These are phyloP conservation scores for Phlebiopsis flavidoalba DNA, from an alignment of 768 basidiomycete genomes.

Conservation along the genomic window DNA sequence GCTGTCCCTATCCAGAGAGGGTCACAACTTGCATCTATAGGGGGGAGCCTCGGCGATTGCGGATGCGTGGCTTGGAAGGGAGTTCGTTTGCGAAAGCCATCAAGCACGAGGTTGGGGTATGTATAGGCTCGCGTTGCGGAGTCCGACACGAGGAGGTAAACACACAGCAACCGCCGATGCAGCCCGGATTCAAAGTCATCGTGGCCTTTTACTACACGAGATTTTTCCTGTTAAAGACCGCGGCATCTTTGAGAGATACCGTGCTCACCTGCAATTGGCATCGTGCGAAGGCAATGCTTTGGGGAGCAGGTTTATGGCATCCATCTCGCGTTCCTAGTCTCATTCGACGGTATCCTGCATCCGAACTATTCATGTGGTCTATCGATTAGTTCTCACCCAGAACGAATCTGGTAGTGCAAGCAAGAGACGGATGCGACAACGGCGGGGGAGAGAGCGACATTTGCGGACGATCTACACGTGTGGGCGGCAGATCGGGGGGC, in stretches of 20 bases:
- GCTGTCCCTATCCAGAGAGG: background rate
- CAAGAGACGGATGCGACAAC: background rate
- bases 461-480: conserved; percentile 5
- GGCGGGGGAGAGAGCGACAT: background rate
- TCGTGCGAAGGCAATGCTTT: background rate
- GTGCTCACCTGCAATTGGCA: background rate
- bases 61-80: background rate
- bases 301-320: background rate
- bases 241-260: background rate
- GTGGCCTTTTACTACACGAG: background rate
- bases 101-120: background rate
- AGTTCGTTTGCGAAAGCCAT: background rate
- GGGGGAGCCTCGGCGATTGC: background rate
- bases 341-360: background rate
- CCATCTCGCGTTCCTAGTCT: background rate
- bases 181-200: background rate
- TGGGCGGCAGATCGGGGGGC: background rate
- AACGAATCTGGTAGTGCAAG: background rate
- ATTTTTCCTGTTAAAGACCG: background rate
- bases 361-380: background rate
- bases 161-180: background rate
- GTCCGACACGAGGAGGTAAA: background rate
- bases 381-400: background rate
- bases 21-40: background rate
- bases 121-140: background rate